Conservation (phyloP, 2,329 filamentous ascomycete species). For the Claviceps sp. region DNA sequence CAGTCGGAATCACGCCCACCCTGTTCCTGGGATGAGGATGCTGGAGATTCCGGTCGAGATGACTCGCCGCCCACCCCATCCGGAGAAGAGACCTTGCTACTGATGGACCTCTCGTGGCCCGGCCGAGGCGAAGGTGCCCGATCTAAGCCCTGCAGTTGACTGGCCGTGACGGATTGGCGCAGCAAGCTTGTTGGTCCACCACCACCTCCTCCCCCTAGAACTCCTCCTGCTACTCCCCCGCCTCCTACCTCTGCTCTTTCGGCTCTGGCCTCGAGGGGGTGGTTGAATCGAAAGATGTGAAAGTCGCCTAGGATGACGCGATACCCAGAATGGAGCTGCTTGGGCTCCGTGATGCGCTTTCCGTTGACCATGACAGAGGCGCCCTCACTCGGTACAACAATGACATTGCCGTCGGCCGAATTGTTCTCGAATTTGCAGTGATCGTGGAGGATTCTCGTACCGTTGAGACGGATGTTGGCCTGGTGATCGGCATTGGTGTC, state of each 20-base stretch:
- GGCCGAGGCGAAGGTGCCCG: constrained; percentile 33
- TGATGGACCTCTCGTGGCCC: constrained; percentile 67
- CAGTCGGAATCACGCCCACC: constrained; percentile 78
- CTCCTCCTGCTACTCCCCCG: no score
- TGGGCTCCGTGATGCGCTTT: constrained; percentile 73
- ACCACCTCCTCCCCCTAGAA: no score
- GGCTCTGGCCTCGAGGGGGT: constrained; percentile 87
- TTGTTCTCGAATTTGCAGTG: constrained; percentile 89
- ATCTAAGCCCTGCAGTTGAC: constrained; percentile 46
- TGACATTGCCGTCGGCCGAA: constrained; percentile 71
- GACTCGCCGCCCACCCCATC: constrained; percentile 55
- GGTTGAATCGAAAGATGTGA: constrained; percentile 97
- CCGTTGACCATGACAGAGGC: constrained; percentile 98
- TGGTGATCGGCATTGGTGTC: constrained; percentile 63
- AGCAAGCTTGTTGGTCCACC: constrained; percentile 45
- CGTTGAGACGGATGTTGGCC: constrained; percentile 86
- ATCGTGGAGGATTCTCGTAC: constrained; percentile 79
- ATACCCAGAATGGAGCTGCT: constrained; percentile 78
- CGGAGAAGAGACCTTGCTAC: constrained; percentile 56
- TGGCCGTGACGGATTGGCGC: constrained; percentile 64
- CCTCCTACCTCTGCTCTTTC: constrained; percentile 73
- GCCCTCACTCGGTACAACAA: constrained; percentile 75
- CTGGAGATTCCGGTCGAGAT: constrained; percentile 68
- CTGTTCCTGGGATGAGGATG: constrained; percentile 49
- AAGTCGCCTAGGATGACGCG: constrained; percentile 95